phyloP scores from a whole-genome alignment of 2,329 filamentous ascomycete genomes.

The Simplicillium sp. region DNA sequence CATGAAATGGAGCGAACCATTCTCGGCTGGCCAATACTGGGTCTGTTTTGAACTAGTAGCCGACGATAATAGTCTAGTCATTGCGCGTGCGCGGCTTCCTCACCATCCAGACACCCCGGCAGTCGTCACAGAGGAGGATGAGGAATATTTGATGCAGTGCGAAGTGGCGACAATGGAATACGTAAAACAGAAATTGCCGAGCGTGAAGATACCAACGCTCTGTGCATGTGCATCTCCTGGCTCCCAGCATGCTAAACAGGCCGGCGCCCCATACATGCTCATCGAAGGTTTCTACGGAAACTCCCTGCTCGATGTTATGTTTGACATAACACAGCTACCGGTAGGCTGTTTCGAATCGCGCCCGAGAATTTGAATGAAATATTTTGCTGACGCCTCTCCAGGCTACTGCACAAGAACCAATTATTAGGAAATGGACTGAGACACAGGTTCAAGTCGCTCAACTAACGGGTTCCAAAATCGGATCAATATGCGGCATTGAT shows the following conservation, averaged over 20 bases:
- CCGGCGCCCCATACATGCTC: constrained; percentile 16
- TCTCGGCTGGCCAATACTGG: constrained; percentile 19
- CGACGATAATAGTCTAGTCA: constrained; percentile 11
- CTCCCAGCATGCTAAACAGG: constrained; percentile 8
- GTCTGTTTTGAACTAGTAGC: constrained; percentile 15
- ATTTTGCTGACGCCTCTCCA: constrained; percentile 2
- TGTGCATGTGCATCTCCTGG: constrained; percentile 12
- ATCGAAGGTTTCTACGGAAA: constrained; percentile 16
- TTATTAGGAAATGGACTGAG: constrained; percentile 13
- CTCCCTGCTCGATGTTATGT: constrained; percentile 10
- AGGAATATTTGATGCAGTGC: constrained; percentile 9
- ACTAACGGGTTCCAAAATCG: constrained; percentile 13
- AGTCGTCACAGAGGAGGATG: constrained; percentile 6
- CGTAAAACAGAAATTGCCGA: constrained; percentile 7
- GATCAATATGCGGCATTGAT: constrained; percentile 13
- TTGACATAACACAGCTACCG: constrained; percentile 11
- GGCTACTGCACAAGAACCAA: constrained; percentile 10
- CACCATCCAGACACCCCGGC: constrained; percentile 10
- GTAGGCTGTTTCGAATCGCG: constrained; percentile 7
- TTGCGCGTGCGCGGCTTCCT: constrained; percentile 14
- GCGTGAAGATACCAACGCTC: constrained; percentile 6
- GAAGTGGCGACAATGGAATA: constrained; percentile 13
- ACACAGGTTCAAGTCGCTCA: constrained; percentile 13
- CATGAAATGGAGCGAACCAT: constrained; percentile 16
- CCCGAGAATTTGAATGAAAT: not conserved